Evolutionary conservation across 1,284 basidiomycete genomes (phyloP), one percentile per base, ranked within the genome.

Genomic region (Butyriboletus appendiculatus): DNA sequence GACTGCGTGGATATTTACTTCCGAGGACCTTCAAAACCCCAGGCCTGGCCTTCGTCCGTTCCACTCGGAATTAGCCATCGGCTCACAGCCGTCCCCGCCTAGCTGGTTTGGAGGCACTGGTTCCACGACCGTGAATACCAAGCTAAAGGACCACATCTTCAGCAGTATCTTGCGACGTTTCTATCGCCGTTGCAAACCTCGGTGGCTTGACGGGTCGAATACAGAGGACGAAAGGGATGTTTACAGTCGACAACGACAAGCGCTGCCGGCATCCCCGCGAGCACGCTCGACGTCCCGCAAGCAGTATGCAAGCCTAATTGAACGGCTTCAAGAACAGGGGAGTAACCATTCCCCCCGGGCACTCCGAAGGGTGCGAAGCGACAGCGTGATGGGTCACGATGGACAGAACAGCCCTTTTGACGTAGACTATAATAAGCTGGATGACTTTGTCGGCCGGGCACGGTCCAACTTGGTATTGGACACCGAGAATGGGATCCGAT

Each of bases 71-170:
- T 66, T 67, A 44, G 57, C 55, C 10, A 51, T 73, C 10, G 63
- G 59, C 12, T 63, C 61, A 10, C 66, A 70, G 15, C 75, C 72
- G 30, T 72, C 53, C 22, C 55, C 77, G 12, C 77, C 62, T 16
- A 67, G 81, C 56, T 78, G 79, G 79, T 93, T 91, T 62, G 90
- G 89, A 37, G 95, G 95, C 4, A 91, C 86, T 1, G 95, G 95
- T 1, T 93, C 91, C 15, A 97, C 95, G 2, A 84, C 87, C 43
- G 94, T 97, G 52, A 97, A 98, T 70, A 93, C 90, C 40, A 91
- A 85, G 69, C 76, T 98, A 55, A 95, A 94, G 73, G 94, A 97
- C 65, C 93, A 96, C 61, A 92, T 98, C 43, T 95, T 98, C 68
- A 89, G 85, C 52, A 90, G 90, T 14, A 85, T 97, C 32, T 75